phyloP scores from a whole-genome alignment of 2,329 filamentous ascomycete genomes.

The Ploettnerulaceae sp. region DNA sequence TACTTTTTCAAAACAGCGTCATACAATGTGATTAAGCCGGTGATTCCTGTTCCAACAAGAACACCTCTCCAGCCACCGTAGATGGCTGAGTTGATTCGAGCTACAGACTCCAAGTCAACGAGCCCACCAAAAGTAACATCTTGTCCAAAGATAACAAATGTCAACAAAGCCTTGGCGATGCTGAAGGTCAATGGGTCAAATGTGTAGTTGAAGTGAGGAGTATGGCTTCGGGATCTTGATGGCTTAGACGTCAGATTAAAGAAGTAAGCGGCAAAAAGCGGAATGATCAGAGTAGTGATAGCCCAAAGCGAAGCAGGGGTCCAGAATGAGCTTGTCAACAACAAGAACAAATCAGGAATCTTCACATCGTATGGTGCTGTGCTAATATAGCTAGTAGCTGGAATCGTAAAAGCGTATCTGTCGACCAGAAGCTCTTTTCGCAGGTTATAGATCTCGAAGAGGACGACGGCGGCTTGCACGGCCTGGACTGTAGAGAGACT shows the following conservation, averaged over 20 bases:
- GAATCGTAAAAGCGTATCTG: slow-evolving; percentile 68
- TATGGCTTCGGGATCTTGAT: slow-evolving; percentile 32
- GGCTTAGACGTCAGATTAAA: slow-evolving; percentile 72
- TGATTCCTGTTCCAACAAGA: slow-evolving; percentile 63
- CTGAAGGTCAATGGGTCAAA: slow-evolving; percentile 89
- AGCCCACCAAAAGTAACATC: slow-evolving; percentile 58
- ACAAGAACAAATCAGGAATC: slow-evolving; percentile 74
- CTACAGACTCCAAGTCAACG: slow-evolving; percentile 54
- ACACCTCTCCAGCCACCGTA: slow-evolving; percentile 69
- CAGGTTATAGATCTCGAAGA: slow-evolving; percentile 67
- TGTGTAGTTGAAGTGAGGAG: slow-evolving; percentile 48
- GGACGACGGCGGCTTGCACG: slow-evolving; percentile 62
- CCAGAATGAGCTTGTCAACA: slow-evolving; percentile 80
- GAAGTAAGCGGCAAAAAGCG: slow-evolving; percentile 74
- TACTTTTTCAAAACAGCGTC: slow-evolving; percentile 71
- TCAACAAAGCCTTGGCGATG: slow-evolving; percentile 76
- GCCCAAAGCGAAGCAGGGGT: slow-evolving; percentile 72
- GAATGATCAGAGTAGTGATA: slow-evolving; percentile 65
- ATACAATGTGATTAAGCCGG: slow-evolving; percentile 66
- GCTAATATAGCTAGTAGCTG: slow-evolving; percentile 51
- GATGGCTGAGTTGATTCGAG: slow-evolving; percentile 59
- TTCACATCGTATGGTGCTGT: slow-evolving; percentile 57
- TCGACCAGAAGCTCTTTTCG: slow-evolving; percentile 66
- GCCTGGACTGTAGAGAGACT: slow-evolving; percentile 66
- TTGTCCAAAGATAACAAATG: slow-evolving; percentile 75